Conservation (phyloP, 352 stramenopile species). For the Phytopythium oedochilum region DNA sequence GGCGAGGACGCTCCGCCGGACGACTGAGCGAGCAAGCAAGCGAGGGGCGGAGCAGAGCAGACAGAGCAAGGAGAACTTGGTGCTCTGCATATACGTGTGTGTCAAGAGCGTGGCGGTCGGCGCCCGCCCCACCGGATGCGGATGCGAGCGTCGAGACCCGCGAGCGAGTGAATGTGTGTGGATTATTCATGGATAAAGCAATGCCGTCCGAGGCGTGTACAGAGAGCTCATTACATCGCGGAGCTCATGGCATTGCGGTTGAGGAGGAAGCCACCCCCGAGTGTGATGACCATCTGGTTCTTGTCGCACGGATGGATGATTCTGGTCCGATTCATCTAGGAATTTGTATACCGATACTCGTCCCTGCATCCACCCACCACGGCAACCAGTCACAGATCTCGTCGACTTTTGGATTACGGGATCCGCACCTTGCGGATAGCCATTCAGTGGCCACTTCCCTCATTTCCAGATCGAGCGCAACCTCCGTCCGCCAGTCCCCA, state of each 20-base stretch:
- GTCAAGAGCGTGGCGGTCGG: background rate
- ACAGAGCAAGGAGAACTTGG: too few species aligned
- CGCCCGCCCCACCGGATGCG: too few species aligned
- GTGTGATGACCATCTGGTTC: too few species aligned
- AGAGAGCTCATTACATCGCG: too few species aligned
- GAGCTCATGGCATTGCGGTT: too few species aligned
- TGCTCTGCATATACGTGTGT: too few species aligned
- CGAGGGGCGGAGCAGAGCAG: background rate
- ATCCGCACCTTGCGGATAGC: background rate
- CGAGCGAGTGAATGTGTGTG: background rate
- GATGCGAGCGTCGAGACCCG: too few species aligned
- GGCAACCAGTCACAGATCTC: constrained; percentile 7
- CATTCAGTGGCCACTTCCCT: background rate
- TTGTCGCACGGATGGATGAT: too few species aligned
- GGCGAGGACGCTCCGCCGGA: constrained; percentile 29
- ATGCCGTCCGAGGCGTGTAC: too few species aligned
- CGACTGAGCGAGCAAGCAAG: constrained; percentile 1
- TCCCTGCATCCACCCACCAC: constrained; percentile 7
- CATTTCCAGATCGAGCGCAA: constrained; percentile 1
- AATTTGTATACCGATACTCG: too few species aligned
- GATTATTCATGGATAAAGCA: background rate
- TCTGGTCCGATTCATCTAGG: too few species aligned
- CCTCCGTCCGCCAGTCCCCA: background rate
- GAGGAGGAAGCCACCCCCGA: too few species aligned
- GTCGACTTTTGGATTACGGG: background rate